A percentile compares a stretch with the other conserved stretches of the same genome.
Conservation (phyloP, 2,329 filamentous ascomycete genomes). For the Cladosporium sp. region DNA sequence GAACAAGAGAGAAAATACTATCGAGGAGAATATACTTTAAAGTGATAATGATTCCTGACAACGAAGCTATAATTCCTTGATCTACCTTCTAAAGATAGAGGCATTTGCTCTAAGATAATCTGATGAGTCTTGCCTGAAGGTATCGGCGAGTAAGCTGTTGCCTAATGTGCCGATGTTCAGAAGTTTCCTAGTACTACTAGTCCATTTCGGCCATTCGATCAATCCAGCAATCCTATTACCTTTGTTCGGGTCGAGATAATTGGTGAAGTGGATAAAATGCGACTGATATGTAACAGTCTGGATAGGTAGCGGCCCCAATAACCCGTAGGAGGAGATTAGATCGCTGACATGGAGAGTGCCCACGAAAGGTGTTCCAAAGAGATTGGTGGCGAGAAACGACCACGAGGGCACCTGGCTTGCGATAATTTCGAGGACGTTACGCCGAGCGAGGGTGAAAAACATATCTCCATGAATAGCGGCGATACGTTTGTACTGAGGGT, state of each 20-base stretch:
- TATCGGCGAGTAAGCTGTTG: no score
- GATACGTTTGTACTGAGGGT: conserved; percentile 75
- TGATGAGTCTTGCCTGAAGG: no score
- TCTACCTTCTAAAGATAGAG: no score
- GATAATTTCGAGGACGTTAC: conserved; percentile 60
- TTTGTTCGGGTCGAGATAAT: conserved; percentile 11
- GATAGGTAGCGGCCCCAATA: neutral
- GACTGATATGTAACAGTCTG: conserved; percentile 12
- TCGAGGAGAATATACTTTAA: no score
- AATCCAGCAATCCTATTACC: neutral
- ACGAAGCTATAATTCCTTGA: no score
- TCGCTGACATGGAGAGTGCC: conserved; percentile 77
- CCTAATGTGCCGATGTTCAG: no score
- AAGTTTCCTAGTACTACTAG: neutral
- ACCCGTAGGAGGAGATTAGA: conserved; percentile 65
- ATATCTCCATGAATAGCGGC: conserved; percentile 75
- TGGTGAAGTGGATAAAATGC: conserved; percentile 10
- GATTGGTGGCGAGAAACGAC: conserved; percentile 75
- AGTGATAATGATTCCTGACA: no score
- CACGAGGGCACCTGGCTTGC: conserved; percentile 65
- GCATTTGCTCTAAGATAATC: no score
- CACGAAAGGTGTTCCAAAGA: conserved; percentile 69
- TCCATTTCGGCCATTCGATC: conserved; percentile 10
- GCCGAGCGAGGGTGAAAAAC: conserved; percentile 71
- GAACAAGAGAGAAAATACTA: no score